Evolutionary conservation across 257 asterid species (phyloP).

Genomic region (Solanum piurae): DNA sequence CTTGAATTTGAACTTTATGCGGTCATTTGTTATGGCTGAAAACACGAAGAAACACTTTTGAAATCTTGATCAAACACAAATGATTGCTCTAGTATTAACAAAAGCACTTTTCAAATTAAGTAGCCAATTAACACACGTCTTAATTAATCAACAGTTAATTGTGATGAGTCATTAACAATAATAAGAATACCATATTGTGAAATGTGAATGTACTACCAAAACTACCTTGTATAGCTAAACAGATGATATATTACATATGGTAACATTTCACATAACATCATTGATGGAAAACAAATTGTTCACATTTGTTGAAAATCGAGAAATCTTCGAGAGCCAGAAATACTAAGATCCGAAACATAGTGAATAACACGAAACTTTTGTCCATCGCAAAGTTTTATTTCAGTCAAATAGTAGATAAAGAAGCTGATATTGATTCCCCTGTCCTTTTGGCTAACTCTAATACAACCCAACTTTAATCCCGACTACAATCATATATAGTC

Average conservation of each 20-base stretch:
- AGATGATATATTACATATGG: neutral
- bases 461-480: too few relatives aligned
- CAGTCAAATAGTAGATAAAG: neutral
- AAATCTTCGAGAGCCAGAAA: neutral
- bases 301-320: neutral
- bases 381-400: neutral
- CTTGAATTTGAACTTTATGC: too few relatives aligned
- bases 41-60: neutral
- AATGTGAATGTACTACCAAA: too few relatives aligned
- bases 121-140: neutral
- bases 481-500: too few relatives aligned
- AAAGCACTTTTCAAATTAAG: too few relatives aligned
- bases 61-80: neutral
- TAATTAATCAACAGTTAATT: too few relatives aligned
- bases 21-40: neutral
- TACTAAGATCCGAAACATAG: neutral
- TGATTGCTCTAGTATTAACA: neutral
- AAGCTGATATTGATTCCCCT: neutral
- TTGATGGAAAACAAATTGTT: too few relatives aligned
- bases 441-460: too few relatives aligned
- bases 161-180: neutral
- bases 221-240: neutral
- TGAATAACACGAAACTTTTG: too few relatives aligned
- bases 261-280: neutral
- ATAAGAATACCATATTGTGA: too few relatives aligned